Conservation (phyloP, 257 asterid species). For the Ligustrum vulgare region DNA sequence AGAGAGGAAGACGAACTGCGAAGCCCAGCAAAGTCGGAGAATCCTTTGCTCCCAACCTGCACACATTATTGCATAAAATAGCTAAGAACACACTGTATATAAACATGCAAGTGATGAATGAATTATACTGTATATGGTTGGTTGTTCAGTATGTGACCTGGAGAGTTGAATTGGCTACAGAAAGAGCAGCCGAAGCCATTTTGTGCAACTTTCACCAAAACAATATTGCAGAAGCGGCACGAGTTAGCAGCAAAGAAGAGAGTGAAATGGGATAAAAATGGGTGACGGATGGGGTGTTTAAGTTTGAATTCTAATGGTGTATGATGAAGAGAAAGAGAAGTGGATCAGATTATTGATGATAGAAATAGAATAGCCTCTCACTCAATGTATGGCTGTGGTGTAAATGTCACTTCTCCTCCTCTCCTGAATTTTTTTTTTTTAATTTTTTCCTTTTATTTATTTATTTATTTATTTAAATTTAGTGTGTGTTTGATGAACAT, state of each 20-base stretch:
- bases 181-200: conserved; percentile 89
- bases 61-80: background rate
- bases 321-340: conserved; percentile 29
- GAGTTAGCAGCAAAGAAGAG: conserved; percentile 16
- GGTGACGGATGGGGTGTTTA: conserved; percentile 31
- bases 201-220: conserved; percentile 7
- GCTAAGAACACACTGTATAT: background rate
- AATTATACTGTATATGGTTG: background rate
- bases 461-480: no score
- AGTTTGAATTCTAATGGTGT: conserved; percentile 24
- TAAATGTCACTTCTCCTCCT: background rate
- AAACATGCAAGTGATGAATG: background rate
- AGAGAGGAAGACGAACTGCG: conserved; percentile 64
- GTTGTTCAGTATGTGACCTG: conserved; percentile 43
- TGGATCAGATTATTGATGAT: conserved; percentile 71
- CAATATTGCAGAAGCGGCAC: conserved; percentile 28
- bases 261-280: conserved; percentile 16
- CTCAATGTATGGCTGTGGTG: conserved; percentile 72
- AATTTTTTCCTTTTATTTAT: no score
- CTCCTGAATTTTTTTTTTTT: no score
- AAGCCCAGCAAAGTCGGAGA: conserved; percentile 77
- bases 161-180: conserved; percentile 68
- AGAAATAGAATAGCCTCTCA: conserved; percentile 69
- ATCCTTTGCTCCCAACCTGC: conserved; percentile 84
- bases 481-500: no score